phyloP scores from a whole-genome alignment of 805 yeast species.

The Metschnikowia bowlesiae region DNA sequence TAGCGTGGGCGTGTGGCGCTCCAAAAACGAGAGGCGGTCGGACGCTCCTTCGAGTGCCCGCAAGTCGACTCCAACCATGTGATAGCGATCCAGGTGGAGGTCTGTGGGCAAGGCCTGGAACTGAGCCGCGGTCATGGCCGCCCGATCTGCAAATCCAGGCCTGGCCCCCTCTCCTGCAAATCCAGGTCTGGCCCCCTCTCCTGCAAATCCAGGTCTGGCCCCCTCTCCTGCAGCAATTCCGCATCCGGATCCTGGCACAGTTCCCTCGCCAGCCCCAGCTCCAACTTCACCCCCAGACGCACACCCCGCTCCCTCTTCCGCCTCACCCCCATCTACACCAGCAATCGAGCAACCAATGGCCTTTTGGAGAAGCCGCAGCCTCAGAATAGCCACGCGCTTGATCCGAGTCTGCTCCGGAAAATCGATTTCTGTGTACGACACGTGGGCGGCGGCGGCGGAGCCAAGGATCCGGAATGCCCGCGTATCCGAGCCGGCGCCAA shows the following conservation, averaged over 20 bases:
- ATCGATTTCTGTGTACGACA: conserved; percentile 59
- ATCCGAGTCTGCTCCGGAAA: conserved; percentile 50
- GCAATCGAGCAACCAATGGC: conserved; percentile 15
- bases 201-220: no score
- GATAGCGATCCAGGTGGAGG: conserved; percentile 42
- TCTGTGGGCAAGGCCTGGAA: conserved; percentile 24
- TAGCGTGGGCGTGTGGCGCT: conserved; percentile 48
- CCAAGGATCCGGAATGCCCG: conserved; percentile 51
- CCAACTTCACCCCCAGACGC: background rate
- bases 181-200: no score
- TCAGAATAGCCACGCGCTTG: conserved; percentile 47
- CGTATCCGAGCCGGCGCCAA: conserved; percentile 84
- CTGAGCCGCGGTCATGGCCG: conserved; percentile 9
- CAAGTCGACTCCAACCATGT: conserved; percentile 53
- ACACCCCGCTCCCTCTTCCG: conserved; percentile 4
- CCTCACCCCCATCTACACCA: conserved; percentile 8
- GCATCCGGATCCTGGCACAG: no score
- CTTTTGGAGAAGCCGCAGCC: conserved; percentile 22
- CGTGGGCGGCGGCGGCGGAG: conserved; percentile 7
- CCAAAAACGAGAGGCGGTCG: conserved; percentile 20
- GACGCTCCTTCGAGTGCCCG: conserved; percentile 25
- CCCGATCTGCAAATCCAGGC: background rate
- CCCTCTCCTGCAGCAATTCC: no score
- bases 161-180: no score
- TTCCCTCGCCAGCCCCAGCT: background rate